Conservation (phyloP, 805 yeast species). For the Teunomyces panamensis region DNA sequence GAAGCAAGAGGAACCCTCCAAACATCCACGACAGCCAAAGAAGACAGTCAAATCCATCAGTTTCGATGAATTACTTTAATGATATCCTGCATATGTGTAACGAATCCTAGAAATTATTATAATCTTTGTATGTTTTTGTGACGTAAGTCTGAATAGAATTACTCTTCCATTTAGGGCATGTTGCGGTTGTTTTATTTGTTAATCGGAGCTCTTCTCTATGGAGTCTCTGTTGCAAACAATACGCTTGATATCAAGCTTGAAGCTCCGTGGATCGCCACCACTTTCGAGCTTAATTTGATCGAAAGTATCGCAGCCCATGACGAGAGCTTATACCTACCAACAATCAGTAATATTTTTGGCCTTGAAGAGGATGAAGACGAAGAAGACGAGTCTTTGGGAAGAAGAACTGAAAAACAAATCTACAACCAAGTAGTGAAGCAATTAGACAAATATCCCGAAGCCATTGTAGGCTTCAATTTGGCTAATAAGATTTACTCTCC, state of each 20-base stretch:
- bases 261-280: constrained; percentile 40
- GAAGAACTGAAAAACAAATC: constrained; percentile 6
- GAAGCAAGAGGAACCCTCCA: background rate
- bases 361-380: constrained; percentile 9
- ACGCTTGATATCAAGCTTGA: constrained; percentile 20
- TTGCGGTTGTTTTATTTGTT: background rate
- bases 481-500: constrained; percentile 55
- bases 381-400: constrained; percentile 4
- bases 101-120: background rate
- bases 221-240: constrained; percentile 3
- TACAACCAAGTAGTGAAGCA: constrained; percentile 1
- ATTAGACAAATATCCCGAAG: constrained; percentile 8
- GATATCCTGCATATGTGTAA: background rate
- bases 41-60: constrained; percentile 16
- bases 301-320: constrained; percentile 39
- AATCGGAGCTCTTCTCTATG: background rate
- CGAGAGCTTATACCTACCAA: constrained; percentile 33
- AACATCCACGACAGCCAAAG: constrained; percentile 6
- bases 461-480: constrained; percentile 42
- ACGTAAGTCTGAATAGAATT: background rate
- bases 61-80: constrained; percentile 16
- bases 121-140: background rate
- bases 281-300: constrained; percentile 41
- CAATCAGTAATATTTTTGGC: constrained; percentile 12
- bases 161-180: background rate